Evolutionary conservation across 805 yeast genomes (phyloP), one percentile per base, ranked within the genome.

Genomic region (Wickerhamiella hasegawae): DNA sequence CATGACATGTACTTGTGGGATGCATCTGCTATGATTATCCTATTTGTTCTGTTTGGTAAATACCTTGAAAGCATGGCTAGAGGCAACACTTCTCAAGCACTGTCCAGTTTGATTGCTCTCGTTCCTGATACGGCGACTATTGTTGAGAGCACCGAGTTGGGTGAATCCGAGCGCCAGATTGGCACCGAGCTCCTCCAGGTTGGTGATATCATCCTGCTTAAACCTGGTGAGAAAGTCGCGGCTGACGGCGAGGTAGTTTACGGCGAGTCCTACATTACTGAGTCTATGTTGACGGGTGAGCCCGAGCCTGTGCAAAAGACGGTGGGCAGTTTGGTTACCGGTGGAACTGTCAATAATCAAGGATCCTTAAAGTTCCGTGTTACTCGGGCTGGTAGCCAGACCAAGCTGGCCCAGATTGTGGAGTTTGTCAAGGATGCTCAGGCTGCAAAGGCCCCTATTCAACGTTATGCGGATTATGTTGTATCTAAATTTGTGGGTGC

Each of bases 261-360:
- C 43, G 98, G 98, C 5, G 69, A 68, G 38, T 69, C 94, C 0
- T 94, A 80, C 48, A 67, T 83, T 22, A 87, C 85, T 50, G 99
- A 90, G 56, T 76, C 95, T 2, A 59, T 85, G 18, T 62, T 90
- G 37, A 87, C 98, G 0, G 99, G 99, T 33, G 98, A 90, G 57
- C 71, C 94, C 0, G 51, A 70, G 27, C 85, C 94, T 1, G 74
- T 85, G 1, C 54, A 59, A 28, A 90, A 87, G 48, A 48, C 35
- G 2, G 46, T 46, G 2, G 84, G 82, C 2, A 76, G 76, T 24
- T 41, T 46, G 2, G 78, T 90, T 1, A 73, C 80, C 51, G 96
- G 95, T 11, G 99, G 99, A 0, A 77, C 96, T 1, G 70, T 87
- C 29, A 90, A 92, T 53, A 83, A 90, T 0, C 63, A 76, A 1